Evolutionary conservation across 371 early-diverging fungal genomes (phyloP).

Genomic region (Mortierella sp.): DNA sequence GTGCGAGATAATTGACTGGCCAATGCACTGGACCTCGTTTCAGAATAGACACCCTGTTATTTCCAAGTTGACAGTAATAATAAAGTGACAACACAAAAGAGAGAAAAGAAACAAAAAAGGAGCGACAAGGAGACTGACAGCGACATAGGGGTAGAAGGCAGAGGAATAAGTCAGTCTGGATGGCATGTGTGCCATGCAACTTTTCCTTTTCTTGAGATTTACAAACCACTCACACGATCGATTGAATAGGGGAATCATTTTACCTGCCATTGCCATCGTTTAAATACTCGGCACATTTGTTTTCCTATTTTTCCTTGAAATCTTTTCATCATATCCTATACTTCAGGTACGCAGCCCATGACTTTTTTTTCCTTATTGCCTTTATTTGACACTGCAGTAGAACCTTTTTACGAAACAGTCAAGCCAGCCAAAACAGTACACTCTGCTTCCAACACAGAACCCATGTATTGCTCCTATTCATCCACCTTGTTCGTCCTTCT

Average conservation of each 20-base stretch:
- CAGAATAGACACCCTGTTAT: background rate
- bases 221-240: slow-evolving; percentile 4
- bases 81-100: background rate
- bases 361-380: too few species aligned
- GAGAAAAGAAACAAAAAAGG: background rate
- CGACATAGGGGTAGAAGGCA: background rate
- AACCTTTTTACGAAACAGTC: too few species aligned
- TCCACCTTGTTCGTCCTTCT: too few species aligned
- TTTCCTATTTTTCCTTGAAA: background rate
- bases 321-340: too few species aligned
- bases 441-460: background rate
- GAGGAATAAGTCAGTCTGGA: too few species aligned
- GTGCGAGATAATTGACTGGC: background rate
- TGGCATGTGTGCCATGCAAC: background rate
- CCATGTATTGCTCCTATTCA: background rate
- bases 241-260: slow-evolving; percentile 1
- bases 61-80: background rate
- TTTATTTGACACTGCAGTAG: too few species aligned
- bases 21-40: background rate
- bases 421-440: background rate
- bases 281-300: background rate
- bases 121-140: background rate
- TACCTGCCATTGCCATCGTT: background rate
- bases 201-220: too few species aligned
- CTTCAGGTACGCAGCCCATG: too few species aligned